Evolutionary conservation across 2,329 filamentous ascomycete genomes (phyloP).

Genomic region (Talaromyces sp.): DNA sequence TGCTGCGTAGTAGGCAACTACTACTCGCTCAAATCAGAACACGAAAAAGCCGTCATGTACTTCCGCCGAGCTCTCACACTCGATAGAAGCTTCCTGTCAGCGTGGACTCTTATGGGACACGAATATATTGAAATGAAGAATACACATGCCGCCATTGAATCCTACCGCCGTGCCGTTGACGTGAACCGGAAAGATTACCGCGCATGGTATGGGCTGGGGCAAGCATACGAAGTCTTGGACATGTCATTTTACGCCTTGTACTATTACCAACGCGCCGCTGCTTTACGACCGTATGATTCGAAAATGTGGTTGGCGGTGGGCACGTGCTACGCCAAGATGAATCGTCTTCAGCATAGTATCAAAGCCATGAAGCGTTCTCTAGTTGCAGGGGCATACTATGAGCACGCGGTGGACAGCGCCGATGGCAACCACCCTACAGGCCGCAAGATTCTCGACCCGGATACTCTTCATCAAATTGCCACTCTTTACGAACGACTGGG

Average conservation of each 20-base stretch:
- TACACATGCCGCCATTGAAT: conserved; percentile 95
- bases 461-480: conserved; percentile 85
- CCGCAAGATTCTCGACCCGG: conserved; percentile 70
- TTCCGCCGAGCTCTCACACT: conserved; percentile 89
- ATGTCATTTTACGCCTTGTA: conserved; percentile 97
- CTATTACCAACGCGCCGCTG: conserved; percentile 95
- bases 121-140: conserved; percentile 99
- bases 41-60: conserved; percentile 97
- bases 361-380: conserved; percentile 91
- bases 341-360: conserved; percentile 80
- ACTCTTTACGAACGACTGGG: conserved; percentile 77
- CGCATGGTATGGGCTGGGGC: conserved; percentile 94
- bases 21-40: conserved; percentile 87
- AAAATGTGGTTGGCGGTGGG: conserved; percentile 99
- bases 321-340: conserved; percentile 85
- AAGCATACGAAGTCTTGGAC: conserved; percentile 95
- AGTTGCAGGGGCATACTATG: conserved; percentile 81
- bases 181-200: conserved; percentile 94
- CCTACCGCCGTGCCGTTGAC: conserved; percentile 90
- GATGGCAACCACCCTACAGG: conserved; percentile 48
- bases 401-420: conserved; percentile 45
- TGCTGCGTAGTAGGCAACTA: conserved; percentile 97
- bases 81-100: conserved; percentile 84
- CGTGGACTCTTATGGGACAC: conserved; percentile 98
- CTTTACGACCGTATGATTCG: conserved; percentile 88